Percentiles rank a stretch among this genome's conserved stretches.
These are phyloP conservation scores for Trichoderma sp. DNA, from an alignment of 2,329 filamentous ascomycete genomes.

Conservation along the genomic window DNA sequence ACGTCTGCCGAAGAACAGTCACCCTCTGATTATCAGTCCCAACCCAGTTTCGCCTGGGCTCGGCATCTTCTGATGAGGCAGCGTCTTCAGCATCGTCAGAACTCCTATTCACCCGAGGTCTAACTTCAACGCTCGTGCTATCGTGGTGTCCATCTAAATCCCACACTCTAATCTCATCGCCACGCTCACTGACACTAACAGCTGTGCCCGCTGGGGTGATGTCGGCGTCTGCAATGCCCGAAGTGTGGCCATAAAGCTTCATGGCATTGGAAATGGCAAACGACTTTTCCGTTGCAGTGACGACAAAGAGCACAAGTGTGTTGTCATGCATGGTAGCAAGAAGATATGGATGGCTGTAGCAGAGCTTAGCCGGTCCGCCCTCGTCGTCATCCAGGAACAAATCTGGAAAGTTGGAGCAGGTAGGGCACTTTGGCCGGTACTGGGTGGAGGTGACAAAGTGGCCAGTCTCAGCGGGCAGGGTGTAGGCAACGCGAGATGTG, in stretches of 20 bases:
- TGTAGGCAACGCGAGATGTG: conserved; percentile 44
- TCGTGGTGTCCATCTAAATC: conserved; percentile 74
- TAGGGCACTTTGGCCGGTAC: conserved; percentile 27
- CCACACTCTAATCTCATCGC: conserved; percentile 83
- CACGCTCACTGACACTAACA: conserved; percentile 82
- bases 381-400: conserved; percentile 33
- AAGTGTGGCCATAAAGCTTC: conserved; percentile 89
- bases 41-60: conserved; percentile 66
- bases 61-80: conserved; percentile 39
- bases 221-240: conserved; percentile 82
- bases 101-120: conserved; percentile 42
- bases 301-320: conserved; percentile 79
- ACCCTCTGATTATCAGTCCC: conserved; percentile 92
- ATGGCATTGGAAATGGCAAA: conserved; percentile 74
- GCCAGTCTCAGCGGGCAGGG: conserved; percentile 40
- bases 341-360: conserved; percentile 81
- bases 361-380: conserved; percentile 63
- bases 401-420: conserved; percentile 23
- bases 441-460: conserved; percentile 27
- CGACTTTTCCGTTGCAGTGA: conserved; percentile 69
- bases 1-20: conserved; percentile 77
- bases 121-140: conserved; percentile 59
- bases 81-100: conserved; percentile 26
- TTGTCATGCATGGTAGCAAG: conserved; percentile 85
- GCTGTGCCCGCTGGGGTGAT: conserved; percentile 85